Evolutionary conservation across 2,329 filamentous ascomycete genomes (phyloP).

Genomic region (Fusarium hostae): DNA sequence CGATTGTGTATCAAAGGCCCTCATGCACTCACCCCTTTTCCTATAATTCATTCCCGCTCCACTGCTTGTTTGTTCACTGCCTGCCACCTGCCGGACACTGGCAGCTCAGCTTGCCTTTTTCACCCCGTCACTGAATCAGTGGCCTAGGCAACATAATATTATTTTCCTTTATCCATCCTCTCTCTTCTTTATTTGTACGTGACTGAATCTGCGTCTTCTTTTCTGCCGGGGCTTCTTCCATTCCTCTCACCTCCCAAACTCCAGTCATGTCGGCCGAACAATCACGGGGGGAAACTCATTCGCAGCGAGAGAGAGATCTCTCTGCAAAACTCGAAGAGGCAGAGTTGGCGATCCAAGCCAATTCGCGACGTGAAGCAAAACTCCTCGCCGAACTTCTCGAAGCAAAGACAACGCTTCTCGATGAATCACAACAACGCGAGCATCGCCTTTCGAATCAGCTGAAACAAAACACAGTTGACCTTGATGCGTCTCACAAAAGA

Average conservation of each 20-base stretch:
- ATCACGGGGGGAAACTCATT: not conserved
- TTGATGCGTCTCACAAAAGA: not conserved
- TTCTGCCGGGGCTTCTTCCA: not conserved
- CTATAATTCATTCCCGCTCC: not conserved
- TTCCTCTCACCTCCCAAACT: not conserved
- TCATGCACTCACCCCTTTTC: not conserved
- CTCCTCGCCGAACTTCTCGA: constrained; percentile 9
- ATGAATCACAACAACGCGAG: constrained; percentile 15
- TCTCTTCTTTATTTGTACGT: not conserved
- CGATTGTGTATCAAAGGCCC: not conserved
- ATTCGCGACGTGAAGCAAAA: not conserved
- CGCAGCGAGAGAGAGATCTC: constrained; percentile 17
- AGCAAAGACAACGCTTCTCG: constrained; percentile 1
- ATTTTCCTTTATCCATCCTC: no score
- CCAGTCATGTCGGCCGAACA: constrained; percentile 7
- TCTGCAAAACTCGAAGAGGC: constrained; percentile 9
- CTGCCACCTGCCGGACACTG: not conserved
- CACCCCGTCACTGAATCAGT: not conserved
- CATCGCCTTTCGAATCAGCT: not conserved
- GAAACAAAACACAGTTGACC: not conserved
- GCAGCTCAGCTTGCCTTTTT: not conserved
- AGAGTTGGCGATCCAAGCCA: not conserved
- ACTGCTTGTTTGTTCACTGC: not conserved
- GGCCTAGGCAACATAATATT: not conserved
- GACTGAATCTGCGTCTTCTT: not conserved